Evolutionary conservation across 352 stramenopile genomes (phyloP).

Genomic region (Pythium insidiosum): DNA sequence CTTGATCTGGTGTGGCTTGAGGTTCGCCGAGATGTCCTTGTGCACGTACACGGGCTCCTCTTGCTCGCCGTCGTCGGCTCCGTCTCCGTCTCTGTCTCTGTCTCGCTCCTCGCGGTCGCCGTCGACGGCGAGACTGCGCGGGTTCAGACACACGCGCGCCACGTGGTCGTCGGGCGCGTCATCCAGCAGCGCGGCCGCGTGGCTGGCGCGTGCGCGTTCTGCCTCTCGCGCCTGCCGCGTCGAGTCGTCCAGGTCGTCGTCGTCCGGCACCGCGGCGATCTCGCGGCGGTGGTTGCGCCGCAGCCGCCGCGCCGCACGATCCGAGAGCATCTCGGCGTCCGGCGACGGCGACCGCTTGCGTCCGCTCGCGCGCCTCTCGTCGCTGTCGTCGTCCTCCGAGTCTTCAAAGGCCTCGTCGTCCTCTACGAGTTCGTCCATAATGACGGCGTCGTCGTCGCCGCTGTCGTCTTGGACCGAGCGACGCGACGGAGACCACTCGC

Average conservation of each 20-base stretch:
- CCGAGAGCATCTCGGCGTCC: too few relatives aligned
- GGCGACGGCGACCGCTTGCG: constrained; percentile 1
- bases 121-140: too few relatives aligned
- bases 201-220: constrained; percentile 41
- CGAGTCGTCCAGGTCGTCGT: constrained; percentile 58
- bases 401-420: constrained; percentile 9
- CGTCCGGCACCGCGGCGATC: constrained; percentile 54
- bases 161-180: constrained; percentile 17
- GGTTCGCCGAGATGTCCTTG: constrained; percentile 41
- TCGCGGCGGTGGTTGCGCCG: constrained; percentile 40
- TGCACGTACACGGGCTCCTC: constrained; percentile 63
- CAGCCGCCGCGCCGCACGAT: background rate
- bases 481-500: constrained; percentile 22
- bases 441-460: constrained; percentile 9
- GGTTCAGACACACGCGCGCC: constrained; percentile 57
- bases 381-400: constrained; percentile 9
- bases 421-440: constrained; percentile 14
- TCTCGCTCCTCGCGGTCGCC: too few relatives aligned
- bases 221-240: constrained; percentile 52
- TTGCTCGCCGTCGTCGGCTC: constrained; percentile 22
- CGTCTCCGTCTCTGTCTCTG: too few relatives aligned
- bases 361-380: constrained; percentile 11
- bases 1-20: constrained; percentile 78
- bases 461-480: background rate
- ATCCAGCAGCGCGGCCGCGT: constrained; percentile 22